Conservation (phyloP, 1,139 yeast species). For the Candida mesenterica region DNA sequence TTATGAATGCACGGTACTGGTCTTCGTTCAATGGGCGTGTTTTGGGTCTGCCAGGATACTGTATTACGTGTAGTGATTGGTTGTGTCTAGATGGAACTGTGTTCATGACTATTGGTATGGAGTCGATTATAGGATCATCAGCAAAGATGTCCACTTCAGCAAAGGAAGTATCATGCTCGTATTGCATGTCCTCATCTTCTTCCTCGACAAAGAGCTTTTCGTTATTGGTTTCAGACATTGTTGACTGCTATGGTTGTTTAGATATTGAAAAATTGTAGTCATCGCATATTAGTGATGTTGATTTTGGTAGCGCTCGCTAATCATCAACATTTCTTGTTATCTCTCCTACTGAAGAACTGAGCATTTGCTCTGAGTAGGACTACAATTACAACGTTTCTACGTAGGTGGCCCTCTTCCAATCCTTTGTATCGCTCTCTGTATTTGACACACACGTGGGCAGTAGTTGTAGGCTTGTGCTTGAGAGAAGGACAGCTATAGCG, state of each 20-base stretch:
- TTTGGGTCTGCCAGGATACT: conserved; percentile 71
- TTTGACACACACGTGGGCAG: too few relatives aligned
- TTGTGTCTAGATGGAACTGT: conserved; percentile 20
- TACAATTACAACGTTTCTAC: too few relatives aligned
- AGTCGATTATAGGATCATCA: conserved; percentile 77
- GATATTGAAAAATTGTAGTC: conserved; percentile 6
- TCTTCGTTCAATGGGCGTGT: conserved; percentile 44
- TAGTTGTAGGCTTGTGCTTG: too few relatives aligned
- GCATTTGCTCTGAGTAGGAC: too few relatives aligned
- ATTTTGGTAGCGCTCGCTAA: neutral
- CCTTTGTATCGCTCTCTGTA: too few relatives aligned
- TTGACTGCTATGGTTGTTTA: neutral
- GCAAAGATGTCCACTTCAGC: conserved; percentile 21
- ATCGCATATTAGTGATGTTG: neutral
- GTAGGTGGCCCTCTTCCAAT: too few relatives aligned
- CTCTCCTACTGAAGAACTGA: too few relatives aligned
- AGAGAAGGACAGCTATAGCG: too few relatives aligned
- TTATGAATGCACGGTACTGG: conserved; percentile 53
- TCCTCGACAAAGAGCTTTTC: conserved; percentile 2
- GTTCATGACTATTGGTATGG: conserved; percentile 61
- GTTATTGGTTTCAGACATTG: neutral
- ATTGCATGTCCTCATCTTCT: conserved; percentile 4
- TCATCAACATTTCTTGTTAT: neutral
- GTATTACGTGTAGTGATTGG: conserved; percentile 44
- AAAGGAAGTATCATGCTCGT: neutral